phyloP scores from a whole-genome alignment of 768 basidiomycete species.

The Boletus reticuloceps region DNA sequence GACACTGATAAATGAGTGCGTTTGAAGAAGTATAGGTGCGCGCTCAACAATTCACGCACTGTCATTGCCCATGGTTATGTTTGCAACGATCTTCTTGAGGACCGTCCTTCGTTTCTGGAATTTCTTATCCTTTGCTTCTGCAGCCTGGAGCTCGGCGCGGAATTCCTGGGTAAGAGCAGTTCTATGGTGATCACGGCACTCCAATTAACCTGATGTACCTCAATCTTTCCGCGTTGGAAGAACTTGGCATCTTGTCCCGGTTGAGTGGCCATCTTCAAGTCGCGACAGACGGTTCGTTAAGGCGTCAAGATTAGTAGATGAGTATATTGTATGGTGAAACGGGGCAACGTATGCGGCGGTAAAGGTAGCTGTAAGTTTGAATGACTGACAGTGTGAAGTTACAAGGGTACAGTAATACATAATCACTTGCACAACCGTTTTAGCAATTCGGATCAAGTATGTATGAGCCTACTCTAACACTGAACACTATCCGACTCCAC shows the following conservation, averaged over 20 bases:
- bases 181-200: conserved; percentile 9
- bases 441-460: no score
- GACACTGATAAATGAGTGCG: conserved; percentile 62
- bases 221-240: conserved; percentile 89
- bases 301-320: not conserved
- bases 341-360: not conserved
- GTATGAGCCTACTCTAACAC: no score
- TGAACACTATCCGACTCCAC: no score
- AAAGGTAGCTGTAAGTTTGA: not conserved
- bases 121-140: conserved; percentile 96
- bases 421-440: no score
- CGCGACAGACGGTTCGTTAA: not conserved
- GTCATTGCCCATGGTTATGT: conserved; percentile 99
- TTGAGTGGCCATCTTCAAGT: conserved; percentile 41
- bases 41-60: conserved; percentile 56
- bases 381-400: no score
- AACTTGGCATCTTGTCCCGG: conserved; percentile 88
- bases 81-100: conserved; percentile 96
- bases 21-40: conserved; percentile 12
- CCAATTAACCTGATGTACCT: conserved; percentile 44
- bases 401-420: no score
- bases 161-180: conserved; percentile 60
- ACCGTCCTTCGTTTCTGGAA: conserved; percentile 90
- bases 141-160: conserved; percentile 85
- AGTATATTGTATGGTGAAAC: not conserved